Base-by-base conservation (phyloP, 257 asterid species). In the Forsythia viridissima region DNA sequence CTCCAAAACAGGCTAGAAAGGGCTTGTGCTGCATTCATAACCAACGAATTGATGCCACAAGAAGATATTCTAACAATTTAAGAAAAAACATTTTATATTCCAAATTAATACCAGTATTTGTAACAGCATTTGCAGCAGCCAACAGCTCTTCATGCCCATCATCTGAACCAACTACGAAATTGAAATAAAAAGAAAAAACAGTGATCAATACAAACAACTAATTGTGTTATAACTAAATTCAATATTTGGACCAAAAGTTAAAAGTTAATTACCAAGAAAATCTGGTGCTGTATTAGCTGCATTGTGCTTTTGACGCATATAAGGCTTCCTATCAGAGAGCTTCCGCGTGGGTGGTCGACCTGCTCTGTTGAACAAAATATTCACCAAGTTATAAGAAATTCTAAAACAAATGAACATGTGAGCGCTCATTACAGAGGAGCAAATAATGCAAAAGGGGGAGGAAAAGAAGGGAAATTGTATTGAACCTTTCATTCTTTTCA, bases 121-220 rank as follows among this genome's bases (percentile, higher is more conserved):
- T 84, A 83, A 89, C 96, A 77, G 96, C 91, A 85, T 91, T 92
- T 83, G 96, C 90, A 67, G 98, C 95, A 85, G 97, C 93, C 87
- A 91, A 86, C 76, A 94, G 97, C 89, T 90, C 97, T 76, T 94
- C 98, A 79, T 87, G 95, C 78, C 97, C 98, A 88, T 89, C 93
- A 87, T 89, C 96, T 67, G 92, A 89, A 76, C 96, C 91, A 88
- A 89, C 94, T 88, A 84, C 51, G 5, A 40, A 13, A 36, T 68
- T 42, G 44, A 75, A 84, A 73, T 61, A 73, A 73, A 70, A 34
- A 36, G 59, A 66, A 43, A 38, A 76, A 84, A 63, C 70, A 81
- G 74, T 76, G 66, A 68, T 44, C 70, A 77, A 72, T 36, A 80
- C 68, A 40, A 41, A 69, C 43, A 75, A 71, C 10, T 40, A 79